These are phyloP conservation scores for Mycena amicta DNA, from an alignment of 768 basidiomycete species.

Conservation along the genomic window DNA sequence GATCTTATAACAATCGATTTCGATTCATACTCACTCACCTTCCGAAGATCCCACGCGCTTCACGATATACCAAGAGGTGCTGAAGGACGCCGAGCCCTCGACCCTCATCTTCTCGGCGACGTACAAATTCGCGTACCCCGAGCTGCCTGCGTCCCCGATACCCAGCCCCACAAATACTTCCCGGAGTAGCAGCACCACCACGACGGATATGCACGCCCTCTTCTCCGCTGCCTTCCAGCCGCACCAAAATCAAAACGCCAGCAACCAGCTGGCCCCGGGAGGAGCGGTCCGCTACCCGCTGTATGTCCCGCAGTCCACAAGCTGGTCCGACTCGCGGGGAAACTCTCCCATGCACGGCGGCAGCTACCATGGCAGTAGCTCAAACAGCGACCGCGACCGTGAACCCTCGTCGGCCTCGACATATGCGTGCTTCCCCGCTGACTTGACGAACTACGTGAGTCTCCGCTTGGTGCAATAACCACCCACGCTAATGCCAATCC, in stretches of 20 bases:
- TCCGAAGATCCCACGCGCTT: slow-evolving; percentile 64
- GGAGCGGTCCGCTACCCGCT: background rate
- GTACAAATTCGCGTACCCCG: slow-evolving; percentile 56
- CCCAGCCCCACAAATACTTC: background rate
- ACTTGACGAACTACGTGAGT: slow-evolving; percentile 4
- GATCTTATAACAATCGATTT: too few species aligned
- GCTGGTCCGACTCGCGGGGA: background rate
- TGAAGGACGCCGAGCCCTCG: slow-evolving; percentile 36
- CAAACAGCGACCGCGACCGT: background rate
- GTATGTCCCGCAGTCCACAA: background rate
- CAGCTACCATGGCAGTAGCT: background rate
- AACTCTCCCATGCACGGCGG: background rate
- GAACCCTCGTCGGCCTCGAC: background rate
- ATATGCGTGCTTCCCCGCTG: background rate
- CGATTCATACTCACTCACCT: background rate
- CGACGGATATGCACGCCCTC: background rate
- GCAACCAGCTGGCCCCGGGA: too few species aligned
- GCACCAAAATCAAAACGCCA: background rate
- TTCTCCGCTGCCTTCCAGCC: background rate
- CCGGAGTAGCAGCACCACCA: background rate
- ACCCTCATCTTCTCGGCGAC: slow-evolving; percentile 55
- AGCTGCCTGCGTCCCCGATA: background rate
- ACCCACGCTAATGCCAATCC: background rate
- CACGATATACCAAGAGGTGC: slow-evolving; percentile 67
- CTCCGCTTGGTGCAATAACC: background rate